phyloP scores from a whole-genome alignment of 1,139 yeast species.

The Kodamaea ohmeri region DNA sequence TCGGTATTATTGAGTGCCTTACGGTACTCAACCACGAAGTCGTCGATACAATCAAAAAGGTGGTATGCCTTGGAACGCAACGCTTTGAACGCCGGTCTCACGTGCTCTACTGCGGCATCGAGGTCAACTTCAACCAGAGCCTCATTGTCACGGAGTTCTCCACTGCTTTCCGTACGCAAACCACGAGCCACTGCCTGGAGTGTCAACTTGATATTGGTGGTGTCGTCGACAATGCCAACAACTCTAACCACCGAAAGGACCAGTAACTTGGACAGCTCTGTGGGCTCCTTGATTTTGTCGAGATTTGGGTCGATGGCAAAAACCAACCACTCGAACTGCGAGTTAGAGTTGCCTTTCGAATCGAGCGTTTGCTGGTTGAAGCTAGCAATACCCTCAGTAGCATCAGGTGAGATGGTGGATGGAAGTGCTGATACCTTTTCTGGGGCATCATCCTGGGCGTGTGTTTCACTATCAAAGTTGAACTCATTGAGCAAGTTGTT shows the following conservation, averaged over 20 bases:
- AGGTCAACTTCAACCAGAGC: conserved; percentile 29
- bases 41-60: conserved; percentile 41
- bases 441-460: neutral
- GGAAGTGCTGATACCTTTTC: conserved; percentile 14
- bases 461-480: conserved; percentile 30
- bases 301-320: conserved; percentile 43
- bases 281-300: conserved; percentile 32
- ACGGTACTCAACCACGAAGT: conserved; percentile 43
- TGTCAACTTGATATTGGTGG: conserved; percentile 45
- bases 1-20: conserved; percentile 20
- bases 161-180: conserved; percentile 14
- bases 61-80: conserved; percentile 25
- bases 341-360: conserved; percentile 3
- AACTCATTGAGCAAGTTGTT: conserved; percentile 34
- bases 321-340: conserved; percentile 38
- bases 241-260: conserved; percentile 50
- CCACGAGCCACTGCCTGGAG: conserved; percentile 58
- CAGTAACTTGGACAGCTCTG: conserved; percentile 16
- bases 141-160: conserved; percentile 27
- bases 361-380: conserved; percentile 21
- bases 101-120: conserved; percentile 19
- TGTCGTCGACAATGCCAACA: conserved; percentile 47
- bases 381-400: conserved; percentile 34
- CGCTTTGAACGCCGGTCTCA: conserved; percentile 22
- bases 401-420: conserved; percentile 31